Base-by-base conservation (phyloP, 352 stramenopile species). In the Phytophthora aleatoria region DNA sequence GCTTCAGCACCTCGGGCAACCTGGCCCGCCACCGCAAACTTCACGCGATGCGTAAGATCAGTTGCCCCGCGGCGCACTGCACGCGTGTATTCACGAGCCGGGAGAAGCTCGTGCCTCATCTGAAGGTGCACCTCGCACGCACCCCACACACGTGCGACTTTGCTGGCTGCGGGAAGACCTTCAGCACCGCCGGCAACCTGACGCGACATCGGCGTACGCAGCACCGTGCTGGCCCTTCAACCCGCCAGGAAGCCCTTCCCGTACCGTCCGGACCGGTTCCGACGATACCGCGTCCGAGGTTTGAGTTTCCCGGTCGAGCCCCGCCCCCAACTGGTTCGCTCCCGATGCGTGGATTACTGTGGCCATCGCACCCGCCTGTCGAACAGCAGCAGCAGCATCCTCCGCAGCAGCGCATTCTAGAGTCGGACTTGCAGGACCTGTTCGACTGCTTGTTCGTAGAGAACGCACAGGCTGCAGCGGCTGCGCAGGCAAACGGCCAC, bases 1-100 rank as follows among this genome's bases (percentile, higher is more conserved):
- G 77, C 36, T 89, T 89, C 48, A 84, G 74, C 33, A 89, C 80
- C 20, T 83, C 80, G 0, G 80, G 80, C 15, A 89, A 89, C 58
- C 64, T 89, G 13, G 74, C 78, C 13, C 73, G 78, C 15, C 78
- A 87, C 56, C 71, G 73, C 26, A 79, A 80, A 50, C 69, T 87
- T 8, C 78, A 87, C 56, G 64, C 62, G 26, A 67, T 77, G 65
- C 69, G 71, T 26, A 75, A 73, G 41, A 71, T 83, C 59, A 73
- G 67, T 58, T 87, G 77, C 54, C 73, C 75, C 1, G 67, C 78
- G 2, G 66, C 69, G 10, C 65, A 73, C 44, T 87, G 77, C 49
- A 79, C 67, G 41, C 68, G 76, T 0, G 67, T 74, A 4, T 87
- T 87, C 41, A 74, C 75, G 9, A 84, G 67, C 36, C 70, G 77